These are phyloP conservation scores for Talaromyces rugulosus DNA, from an alignment of 2,329 filamentous ascomycete species.

Conservation along the genomic window DNA sequence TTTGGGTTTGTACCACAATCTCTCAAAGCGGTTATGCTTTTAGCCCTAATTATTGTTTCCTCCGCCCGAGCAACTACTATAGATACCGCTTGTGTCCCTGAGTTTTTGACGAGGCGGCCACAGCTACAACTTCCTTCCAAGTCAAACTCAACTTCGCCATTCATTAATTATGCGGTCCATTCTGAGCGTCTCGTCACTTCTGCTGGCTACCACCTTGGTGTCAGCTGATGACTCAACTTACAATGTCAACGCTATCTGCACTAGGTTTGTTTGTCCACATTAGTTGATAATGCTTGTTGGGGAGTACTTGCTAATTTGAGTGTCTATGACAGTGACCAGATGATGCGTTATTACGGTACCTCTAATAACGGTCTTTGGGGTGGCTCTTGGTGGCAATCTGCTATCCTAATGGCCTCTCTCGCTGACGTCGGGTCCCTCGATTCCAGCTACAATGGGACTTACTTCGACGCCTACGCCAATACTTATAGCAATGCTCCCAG, in stretches of 20 bases:
- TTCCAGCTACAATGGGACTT: not conserved
- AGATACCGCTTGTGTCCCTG: not conserved
- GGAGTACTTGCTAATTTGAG: not conserved
- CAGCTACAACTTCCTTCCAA: not conserved
- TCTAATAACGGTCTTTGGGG: not conserved
- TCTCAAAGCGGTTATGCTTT: not conserved
- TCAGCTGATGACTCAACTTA: not conserved
- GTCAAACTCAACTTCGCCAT: not conserved
- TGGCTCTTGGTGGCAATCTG: not conserved
- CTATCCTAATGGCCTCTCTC: not conserved
- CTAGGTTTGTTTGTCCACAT: not conserved
- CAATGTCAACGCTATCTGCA: slow-evolving; percentile 1
- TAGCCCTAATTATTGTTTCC: not conserved
- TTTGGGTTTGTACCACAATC: not conserved
- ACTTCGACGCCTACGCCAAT: not conserved
- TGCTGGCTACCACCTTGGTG: not conserved
- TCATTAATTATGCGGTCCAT: not conserved
- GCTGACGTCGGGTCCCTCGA: not conserved
- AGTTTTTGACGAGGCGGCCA: not conserved
- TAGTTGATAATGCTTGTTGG: not conserved
- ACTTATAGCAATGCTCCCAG: not conserved
- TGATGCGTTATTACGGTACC: not conserved
- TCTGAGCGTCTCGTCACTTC: slow-evolving; percentile 1
- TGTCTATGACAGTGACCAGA: not conserved
- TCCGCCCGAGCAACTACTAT: not conserved